A percentile compares a stretch with the other conserved stretches of the same genome.
These are phyloP conservation scores for Gonapodya sp. DNA, from an alignment of 192 early-diverging fungal genomes.

Conservation along the genomic window DNA sequence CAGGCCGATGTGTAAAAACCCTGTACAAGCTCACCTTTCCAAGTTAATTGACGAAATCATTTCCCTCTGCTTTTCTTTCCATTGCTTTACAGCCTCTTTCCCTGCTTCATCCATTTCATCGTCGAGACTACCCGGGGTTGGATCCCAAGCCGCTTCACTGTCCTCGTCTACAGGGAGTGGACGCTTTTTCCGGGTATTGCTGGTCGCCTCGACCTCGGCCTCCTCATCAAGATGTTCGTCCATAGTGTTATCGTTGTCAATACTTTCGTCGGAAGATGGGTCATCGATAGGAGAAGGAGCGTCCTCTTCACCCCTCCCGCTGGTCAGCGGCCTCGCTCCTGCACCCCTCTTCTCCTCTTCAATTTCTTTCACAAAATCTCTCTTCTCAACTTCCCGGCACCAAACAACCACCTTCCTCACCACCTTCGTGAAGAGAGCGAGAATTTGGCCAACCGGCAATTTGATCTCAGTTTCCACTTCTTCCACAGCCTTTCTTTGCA, in stretches of 20 bases:
- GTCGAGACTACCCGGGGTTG: slow-evolving; percentile 60
- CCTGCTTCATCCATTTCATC: slow-evolving; percentile 81
- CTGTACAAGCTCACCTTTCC: slow-evolving; percentile 40
- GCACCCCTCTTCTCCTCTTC: slow-evolving; percentile 17
- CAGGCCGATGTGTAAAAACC: slow-evolving; percentile 11
- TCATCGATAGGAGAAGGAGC: slow-evolving; percentile 25
- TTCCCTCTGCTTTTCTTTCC: slow-evolving; percentile 66
- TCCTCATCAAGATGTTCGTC: slow-evolving; percentile 20
- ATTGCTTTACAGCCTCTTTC: slow-evolving; percentile 50
- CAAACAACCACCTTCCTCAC: slow-evolving; percentile 69
- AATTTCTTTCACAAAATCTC: slow-evolving; percentile 35
- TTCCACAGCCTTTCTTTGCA: slow-evolving; percentile 88
- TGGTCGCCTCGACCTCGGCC: slow-evolving; percentile 9
- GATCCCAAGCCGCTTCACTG: slow-evolving; percentile 85
- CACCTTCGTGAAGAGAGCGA: slow-evolving; percentile 93
- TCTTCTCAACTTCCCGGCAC: slow-evolving; percentile 52
- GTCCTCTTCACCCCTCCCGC: slow-evolving; percentile 13
- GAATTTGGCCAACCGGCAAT: slow-evolving; percentile 69
- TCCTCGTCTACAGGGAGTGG: slow-evolving; percentile 21
- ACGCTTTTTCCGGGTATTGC: slow-evolving; percentile 21
- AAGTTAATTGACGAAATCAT: slow-evolving; percentile 69
- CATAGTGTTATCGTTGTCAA: slow-evolving; percentile 22
- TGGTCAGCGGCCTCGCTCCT: not conserved
- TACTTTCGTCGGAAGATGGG: slow-evolving; percentile 9
- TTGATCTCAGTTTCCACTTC: slow-evolving; percentile 79